Conservation (phyloP, 495 filamentous ascomycete genomes). For the Arthonia radiata region DNA sequence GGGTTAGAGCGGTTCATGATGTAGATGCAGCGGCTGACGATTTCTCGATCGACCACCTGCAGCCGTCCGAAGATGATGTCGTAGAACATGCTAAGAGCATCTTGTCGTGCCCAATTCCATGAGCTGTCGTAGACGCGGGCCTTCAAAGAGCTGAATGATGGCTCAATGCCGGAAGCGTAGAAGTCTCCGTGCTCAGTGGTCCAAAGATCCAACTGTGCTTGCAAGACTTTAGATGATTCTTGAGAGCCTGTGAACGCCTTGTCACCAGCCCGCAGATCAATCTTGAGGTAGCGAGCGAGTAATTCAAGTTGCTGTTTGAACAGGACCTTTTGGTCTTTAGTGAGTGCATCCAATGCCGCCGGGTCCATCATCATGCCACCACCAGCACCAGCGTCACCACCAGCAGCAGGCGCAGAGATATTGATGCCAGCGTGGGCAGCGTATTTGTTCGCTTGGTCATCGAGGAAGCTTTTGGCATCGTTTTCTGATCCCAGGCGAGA, state of each 20-base stretch:
- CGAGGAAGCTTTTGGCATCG: conserved; percentile 79
- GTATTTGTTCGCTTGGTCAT: conserved; percentile 73
- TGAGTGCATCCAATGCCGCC: conserved; percentile 84
- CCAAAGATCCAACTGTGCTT: conserved; percentile 88
- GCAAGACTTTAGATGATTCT: conserved; percentile 60
- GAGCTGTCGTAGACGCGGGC: conserved; percentile 92
- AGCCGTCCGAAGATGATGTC: conserved; percentile 96
- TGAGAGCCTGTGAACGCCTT: conserved; percentile 70
- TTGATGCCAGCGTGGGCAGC: conserved; percentile 64
- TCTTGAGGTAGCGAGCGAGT: conserved; percentile 84
- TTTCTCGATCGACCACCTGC: conserved; percentile 82
- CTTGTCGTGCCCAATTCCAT: conserved; percentile 98
- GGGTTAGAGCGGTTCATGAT: conserved; percentile 99
- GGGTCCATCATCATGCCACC: conserved; percentile 98
- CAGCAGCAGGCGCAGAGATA: conserved; percentile 50
- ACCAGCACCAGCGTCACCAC: conserved; percentile 44
- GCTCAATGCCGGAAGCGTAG: conserved; percentile 85
- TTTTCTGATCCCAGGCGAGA: conserved; percentile 67
- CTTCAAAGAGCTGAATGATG: conserved; percentile 77
- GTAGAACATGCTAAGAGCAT: conserved; percentile 95
- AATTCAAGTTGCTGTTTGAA: conserved; percentile 97
- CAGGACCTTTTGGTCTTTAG: conserved; percentile 76
- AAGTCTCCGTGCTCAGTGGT: conserved; percentile 85
- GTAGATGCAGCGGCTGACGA: conserved; percentile 90
- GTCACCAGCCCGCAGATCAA: conserved; percentile 85